Conservation (phyloP, 805 yeast species). For the Metschnikowia dekortorum region DNA sequence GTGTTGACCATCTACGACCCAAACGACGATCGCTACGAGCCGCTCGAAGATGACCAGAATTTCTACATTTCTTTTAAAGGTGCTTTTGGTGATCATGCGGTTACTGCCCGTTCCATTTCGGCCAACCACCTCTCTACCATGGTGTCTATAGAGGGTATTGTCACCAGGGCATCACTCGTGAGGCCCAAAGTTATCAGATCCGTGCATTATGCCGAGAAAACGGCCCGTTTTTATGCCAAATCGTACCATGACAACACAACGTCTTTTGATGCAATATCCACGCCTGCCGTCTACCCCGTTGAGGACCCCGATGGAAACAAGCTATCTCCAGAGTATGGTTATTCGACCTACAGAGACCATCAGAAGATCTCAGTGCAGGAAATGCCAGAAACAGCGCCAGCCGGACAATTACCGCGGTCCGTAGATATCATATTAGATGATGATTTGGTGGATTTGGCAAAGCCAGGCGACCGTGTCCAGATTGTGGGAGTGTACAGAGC, state of each 20-base stretch:
- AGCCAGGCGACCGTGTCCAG: conserved; percentile 96
- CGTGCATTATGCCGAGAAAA: conserved; percentile 85
- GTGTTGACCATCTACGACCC: conserved; percentile 70
- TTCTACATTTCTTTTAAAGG: conserved; percentile 82
- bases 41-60: conserved; percentile 55
- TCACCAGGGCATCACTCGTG: conserved; percentile 87
- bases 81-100: conserved; percentile 82
- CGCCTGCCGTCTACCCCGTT: conserved; percentile 86
- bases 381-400: conserved; percentile 97
- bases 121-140: conserved; percentile 73
- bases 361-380: conserved; percentile 92
- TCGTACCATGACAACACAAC: conserved; percentile 93
- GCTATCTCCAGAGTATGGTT: conserved; percentile 86
- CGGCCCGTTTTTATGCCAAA: conserved; percentile 81
- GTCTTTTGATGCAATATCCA: conserved; percentile 75
- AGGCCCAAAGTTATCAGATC: conserved; percentile 89
- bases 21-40: conserved; percentile 46
- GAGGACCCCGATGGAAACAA: conserved; percentile 91
- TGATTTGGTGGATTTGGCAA: conserved; percentile 84
- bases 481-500: conserved; percentile 92
- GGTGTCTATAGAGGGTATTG: conserved; percentile 91
- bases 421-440: conserved; percentile 91
- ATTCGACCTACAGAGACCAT: conserved; percentile 87
- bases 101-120: conserved; percentile 82
- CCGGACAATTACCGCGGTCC: conserved; percentile 94